phyloP scores from a whole-genome alignment of 83 land plant species.

The Picea abies region DNA sequence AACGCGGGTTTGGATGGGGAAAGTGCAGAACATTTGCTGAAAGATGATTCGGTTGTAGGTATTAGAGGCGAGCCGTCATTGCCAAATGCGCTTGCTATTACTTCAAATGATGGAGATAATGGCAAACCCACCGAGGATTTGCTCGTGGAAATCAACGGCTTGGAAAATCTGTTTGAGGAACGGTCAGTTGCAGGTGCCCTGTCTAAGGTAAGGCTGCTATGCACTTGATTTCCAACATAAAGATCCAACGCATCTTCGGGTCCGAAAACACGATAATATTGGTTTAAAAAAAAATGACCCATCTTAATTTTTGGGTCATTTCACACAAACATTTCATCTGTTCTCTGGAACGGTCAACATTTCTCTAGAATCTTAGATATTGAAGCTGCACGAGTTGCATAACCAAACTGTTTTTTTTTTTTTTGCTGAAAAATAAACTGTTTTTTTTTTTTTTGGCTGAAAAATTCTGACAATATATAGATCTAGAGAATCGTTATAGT shows the following conservation, averaged over 20 bases:
- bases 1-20: background rate
- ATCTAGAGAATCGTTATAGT: too few relatives aligned
- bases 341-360: too few relatives aligned
- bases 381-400: too few relatives aligned
- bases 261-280: too few relatives aligned
- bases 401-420: too few relatives aligned
- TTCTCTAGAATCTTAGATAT: too few relatives aligned
- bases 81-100: background rate
- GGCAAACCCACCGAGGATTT: background rate
- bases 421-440: too few relatives aligned
- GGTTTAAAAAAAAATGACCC: too few relatives aligned
- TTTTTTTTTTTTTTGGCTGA: too few relatives aligned
- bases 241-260: background rate
- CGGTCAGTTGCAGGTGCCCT: background rate
- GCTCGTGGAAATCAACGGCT: background rate
- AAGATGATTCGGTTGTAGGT: background rate
- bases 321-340: too few relatives aligned
- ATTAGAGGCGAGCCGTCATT: background rate
- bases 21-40: background rate
- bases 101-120: background rate
- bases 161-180: background rate
- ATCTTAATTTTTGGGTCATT: too few relatives aligned
- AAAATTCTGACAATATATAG: too few relatives aligned
- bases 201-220: background rate
- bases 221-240: background rate